phyloP scores from a whole-genome alignment of 768 basidiomycete species.

The Chlorophyllum brunneum region DNA sequence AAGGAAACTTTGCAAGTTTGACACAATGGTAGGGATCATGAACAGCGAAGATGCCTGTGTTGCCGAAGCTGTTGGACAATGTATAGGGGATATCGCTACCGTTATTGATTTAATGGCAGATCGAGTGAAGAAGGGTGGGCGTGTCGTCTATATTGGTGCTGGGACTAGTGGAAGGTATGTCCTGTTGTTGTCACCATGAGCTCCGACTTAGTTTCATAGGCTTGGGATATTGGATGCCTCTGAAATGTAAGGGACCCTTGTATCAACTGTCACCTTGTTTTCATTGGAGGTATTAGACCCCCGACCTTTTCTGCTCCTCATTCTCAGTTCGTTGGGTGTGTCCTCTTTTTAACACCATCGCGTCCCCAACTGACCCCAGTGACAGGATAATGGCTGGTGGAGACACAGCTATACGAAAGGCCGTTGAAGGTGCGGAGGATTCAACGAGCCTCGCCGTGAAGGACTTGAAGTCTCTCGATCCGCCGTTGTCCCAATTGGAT shows the following conservation, averaged over 20 bases:
- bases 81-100: conserved; percentile 24
- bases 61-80: conserved; percentile 24
- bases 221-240: conserved; percentile 31
- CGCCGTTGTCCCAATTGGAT: conserved; percentile 21
- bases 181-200: background rate
- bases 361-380: background rate
- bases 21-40: conserved; percentile 21
- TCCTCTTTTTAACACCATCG: background rate
- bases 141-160: conserved; percentile 32
- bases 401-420: conserved; percentile 25
- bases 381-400: conserved; percentile 25
- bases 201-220: conserved; percentile 1
- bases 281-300: conserved; percentile 14
- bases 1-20: background rate
- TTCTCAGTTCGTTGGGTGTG: conserved; percentile 23
- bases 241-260: conserved; percentile 19
- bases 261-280: background rate
- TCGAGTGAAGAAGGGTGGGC: conserved; percentile 24
- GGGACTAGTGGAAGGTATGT: conserved; percentile 31
- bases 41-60: conserved; percentile 26
- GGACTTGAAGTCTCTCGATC: conserved; percentile 23
- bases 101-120: conserved; percentile 27
- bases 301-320: conserved; percentile 25
- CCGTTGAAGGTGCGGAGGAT: conserved; percentile 30
- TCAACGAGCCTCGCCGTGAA: conserved; percentile 22